Base-by-base conservation (phyloP, 306 rosid genomes). In the Vigna mungo region DNA sequence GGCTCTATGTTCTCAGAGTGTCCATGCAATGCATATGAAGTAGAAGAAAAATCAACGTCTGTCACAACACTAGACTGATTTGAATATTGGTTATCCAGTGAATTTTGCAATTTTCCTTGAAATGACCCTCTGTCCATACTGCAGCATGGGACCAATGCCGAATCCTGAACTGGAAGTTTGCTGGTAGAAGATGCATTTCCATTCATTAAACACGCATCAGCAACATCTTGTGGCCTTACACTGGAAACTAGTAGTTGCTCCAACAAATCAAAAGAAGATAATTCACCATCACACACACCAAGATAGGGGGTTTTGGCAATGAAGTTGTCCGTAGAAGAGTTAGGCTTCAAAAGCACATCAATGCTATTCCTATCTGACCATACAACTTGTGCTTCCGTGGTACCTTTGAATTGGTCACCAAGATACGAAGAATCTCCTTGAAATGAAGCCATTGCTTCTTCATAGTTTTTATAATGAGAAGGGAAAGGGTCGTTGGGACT, bases 261-360 rank as follows among this genome's bases (percentile, higher is more conserved):
- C 7, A 77, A 76, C 76, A 89, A 66, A 36, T 86, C 83, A 86
- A 93, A 80, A 74, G 60, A 41, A 16, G 90, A 88, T 80, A 70
- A 60, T 63, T 84, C 90, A 46, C 78, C 61, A 49, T 72, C 77
- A 77, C 85, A 71, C 53, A 81, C 53, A 59, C 79, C 83, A 81
- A 83, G 83, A 61, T 44, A 36, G 2, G 72, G 30, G 73, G 20
- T 54, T 63, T 37, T 60, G 51, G 60, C 60, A 75, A 67, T 54
- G 56, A 77, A 30, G 53, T 32, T 62, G 41, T 78, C 62, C 20
- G 59, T 56, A 17, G 78, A 79, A 77, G 83, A 44, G 62, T 77
- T 60, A 23, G 77, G 53, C 63, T 70, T 82, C 71, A 84, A 41
- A 84, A 80, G 62, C 9, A 61, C 63, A 59, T 78, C 30, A 21